Conservation (phyloP, 306 rosid species). For the Trifolium fragiferum region DNA sequence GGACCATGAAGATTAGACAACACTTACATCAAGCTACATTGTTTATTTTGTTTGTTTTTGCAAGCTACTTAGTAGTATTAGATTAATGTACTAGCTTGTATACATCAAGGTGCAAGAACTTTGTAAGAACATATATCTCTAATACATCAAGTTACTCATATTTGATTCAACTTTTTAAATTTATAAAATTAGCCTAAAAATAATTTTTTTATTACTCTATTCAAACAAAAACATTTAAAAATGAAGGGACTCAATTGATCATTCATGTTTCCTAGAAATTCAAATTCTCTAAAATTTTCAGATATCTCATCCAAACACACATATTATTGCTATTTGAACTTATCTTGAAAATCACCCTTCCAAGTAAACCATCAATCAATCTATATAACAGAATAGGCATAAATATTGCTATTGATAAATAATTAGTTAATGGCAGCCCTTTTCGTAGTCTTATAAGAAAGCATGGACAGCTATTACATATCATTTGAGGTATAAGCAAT, state of each 20-base stretch:
- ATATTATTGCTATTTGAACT: background rate
- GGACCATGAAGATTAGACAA: constrained; percentile 55
- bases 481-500: constrained; percentile 25
- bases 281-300: too few relatives aligned
- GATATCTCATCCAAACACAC: too few relatives aligned
- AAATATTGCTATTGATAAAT: constrained; percentile 37
- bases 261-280: too few relatives aligned
- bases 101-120: constrained; percentile 12
- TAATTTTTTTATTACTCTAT: too few relatives aligned
- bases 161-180: too few relatives aligned
- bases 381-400: background rate
- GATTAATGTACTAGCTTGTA: constrained; percentile 26
- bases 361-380: constrained; percentile 18
- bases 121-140: too few relatives aligned
- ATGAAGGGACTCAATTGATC: too few relatives aligned
- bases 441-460: constrained; percentile 3
- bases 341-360: background rate
- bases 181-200: too few relatives aligned
- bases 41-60: background rate
- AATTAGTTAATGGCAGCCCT: constrained; percentile 17
- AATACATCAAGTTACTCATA: too few relatives aligned
- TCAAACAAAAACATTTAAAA: too few relatives aligned
- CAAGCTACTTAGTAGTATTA: constrained; percentile 4
- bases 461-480: constrained; percentile 24
- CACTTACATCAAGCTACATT: constrained; percentile 16